Evolutionary conservation across 495 filamentous ascomycete genomes (phyloP), one percentile per base, ranked within the genome.

Genomic region (Achaetomiella virescens): DNA sequence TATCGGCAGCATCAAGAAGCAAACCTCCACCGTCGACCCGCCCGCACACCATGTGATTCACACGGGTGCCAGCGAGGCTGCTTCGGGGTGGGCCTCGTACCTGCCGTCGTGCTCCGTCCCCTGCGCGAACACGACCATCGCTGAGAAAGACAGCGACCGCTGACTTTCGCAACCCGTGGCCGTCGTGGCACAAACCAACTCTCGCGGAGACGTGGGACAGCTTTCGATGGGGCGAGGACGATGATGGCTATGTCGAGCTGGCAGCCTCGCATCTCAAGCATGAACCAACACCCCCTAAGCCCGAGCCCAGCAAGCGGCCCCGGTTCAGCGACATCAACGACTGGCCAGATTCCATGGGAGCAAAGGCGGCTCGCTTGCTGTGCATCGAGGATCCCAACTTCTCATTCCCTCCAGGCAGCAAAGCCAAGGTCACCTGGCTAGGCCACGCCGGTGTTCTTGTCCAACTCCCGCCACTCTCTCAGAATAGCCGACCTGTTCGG

Each of bases 131-230:
- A n/a, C 44, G 20, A 1, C 47, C 42, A 12, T 41, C 45, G 9
- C 40, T 22, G 31, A 45, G 4, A 2, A 21, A 43, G 2, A 18
- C 11, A 20, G 38, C 18, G 24, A 8, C 25, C 20, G 43, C 50
- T 10, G 72, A 70, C 40, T 83, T 83, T 59, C 63, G 62, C 14
- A 83, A 82, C 51, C 80, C 80, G 2, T 83, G 79, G 79, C 75
- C 77, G 0, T 80, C 77, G 24, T 77, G 69, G 62, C 55, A 65
- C 27, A 66, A 62, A 21, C 67, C 66, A 0, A 64, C 66, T 0
- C 47, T 43, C 11, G 21, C 64, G 2, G 55, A 70, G 25, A 24
- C 64, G 27, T 74, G 71, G 48, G 35, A 54, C 20, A 58, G 50
- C 17, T 50, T 68, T 4, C 40, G 51, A 22, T 70, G 67, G 67